Percentiles rank a stretch among this genome's conserved stretches.
Evolutionary conservation across 2,329 filamentous ascomycete species (phyloP).

Genomic region (Epichloe sylvatica): DNA sequence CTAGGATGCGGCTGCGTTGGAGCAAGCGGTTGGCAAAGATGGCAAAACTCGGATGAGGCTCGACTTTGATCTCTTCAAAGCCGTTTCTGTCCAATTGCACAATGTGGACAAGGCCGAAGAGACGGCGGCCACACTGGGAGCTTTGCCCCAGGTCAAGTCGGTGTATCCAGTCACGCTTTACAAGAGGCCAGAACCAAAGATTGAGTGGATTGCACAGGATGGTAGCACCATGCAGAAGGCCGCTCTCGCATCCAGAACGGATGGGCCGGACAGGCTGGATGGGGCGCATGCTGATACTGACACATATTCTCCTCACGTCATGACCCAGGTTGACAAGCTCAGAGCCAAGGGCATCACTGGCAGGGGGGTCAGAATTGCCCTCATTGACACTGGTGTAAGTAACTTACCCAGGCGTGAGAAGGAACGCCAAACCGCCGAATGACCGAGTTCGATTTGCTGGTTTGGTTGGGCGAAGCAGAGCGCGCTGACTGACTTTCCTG

Average conservation of each 20-base stretch:
- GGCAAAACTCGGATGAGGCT: slow-evolving; percentile 33
- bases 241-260: slow-evolving; percentile 10
- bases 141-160: slow-evolving; percentile 31
- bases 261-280: slow-evolving; percentile 6
- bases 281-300: slow-evolving; percentile 11
- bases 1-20: slow-evolving; percentile 8
- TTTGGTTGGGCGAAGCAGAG: background rate
- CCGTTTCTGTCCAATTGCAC: slow-evolving; percentile 38
- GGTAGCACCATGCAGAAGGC: slow-evolving; percentile 10
- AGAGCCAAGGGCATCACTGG: slow-evolving; percentile 33
- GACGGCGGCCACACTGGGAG: slow-evolving; percentile 26
- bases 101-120: slow-evolving; percentile 30
- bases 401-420: too few relatives aligned
- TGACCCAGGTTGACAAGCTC: slow-evolving; percentile 43
- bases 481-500: background rate
- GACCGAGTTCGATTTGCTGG: background rate
- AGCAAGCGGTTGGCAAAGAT: slow-evolving; percentile 15
- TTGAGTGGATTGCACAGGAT: slow-evolving; percentile 28
- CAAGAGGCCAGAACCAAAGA: slow-evolving; percentile 29
- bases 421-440: background rate
- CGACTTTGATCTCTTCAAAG: slow-evolving; percentile 38
- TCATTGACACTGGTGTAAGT: slow-evolving; percentile 41
- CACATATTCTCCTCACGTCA: slow-evolving; percentile 35
- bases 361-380: slow-evolving; percentile 36
- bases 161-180: slow-evolving; percentile 35